Evolutionary conservation across 176 grass and related monocot genomes (phyloP), one percentile per base, ranked within the genome.

Genomic region (Hordeum marinum): DNA sequence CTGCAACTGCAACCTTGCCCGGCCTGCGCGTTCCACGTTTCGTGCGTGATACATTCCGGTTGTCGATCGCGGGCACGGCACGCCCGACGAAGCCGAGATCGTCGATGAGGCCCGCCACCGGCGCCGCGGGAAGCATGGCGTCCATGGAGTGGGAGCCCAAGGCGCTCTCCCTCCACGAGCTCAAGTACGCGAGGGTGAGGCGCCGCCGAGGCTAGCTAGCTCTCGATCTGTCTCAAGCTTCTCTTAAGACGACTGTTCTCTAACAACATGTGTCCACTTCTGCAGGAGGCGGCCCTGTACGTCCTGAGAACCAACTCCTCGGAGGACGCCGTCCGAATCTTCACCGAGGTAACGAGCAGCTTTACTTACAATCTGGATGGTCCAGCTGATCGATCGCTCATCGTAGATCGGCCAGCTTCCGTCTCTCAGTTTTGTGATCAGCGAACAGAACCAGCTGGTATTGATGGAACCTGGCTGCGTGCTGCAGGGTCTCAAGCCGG

Each of bases 71-170:
- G n/a, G n/a, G 42, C 42, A 43, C 12, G 18, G 48, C 18, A 55
- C 46, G 52, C 3, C 52, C 7, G 52, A 7, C 52, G 52, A 55
- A 55, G 52, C 15, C 20, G 9, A 27, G 24, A 24, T 18, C 17
- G 32, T 18, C 17, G 32, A 70, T 68, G 80, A 26, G 80, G 46
- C 79, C 64, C 20, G 50, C 59, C 17, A 37, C 29, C 0, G 45
- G 42, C 4, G 46, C 21, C 2, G 35, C n/a, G 0, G 27, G 73
- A 46, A 60, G 65, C 79, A 45, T 61, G 72, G 37, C 84, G 68
- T 85, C 85, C 18, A 87, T 92, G 17, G 94, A 97, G 75, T 14
- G 65, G 14, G 94, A 97, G 87, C 94, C 94, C 75, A 86, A 84
- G 81, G 90, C 94, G 52, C 87, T 97, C 0, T 88, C 89, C 5